Evolutionary conservation across 176 grass and related monocot genomes (phyloP), one percentile per base, ranked within the genome.

Genomic region (Neostapfia colusana): DNA sequence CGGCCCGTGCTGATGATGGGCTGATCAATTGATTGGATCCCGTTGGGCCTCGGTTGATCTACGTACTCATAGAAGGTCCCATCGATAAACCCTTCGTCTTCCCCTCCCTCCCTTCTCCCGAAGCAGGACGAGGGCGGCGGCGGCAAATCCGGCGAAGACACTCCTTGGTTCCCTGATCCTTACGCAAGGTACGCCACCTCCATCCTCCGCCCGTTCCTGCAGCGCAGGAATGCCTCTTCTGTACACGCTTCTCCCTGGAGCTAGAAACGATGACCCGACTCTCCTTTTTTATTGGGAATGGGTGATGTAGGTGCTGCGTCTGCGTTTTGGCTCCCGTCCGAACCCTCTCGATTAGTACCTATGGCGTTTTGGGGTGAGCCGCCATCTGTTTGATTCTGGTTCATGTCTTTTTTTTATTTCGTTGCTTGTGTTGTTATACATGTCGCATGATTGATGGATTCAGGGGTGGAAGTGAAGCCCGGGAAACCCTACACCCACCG

Each of bases 381-480:
- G 34, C 18, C 27, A 36, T 6, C 26, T 45, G 14, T 64, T 24
- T 64, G n/a, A 15, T 0, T 64, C 48, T n/a, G 1, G 31, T 13
- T 39, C 7, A 2, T 7, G 4, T 60, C 24, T 25, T 2, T 2
- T 34, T 51, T 1, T 20, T n/a, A n/a, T 48, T 23, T 20, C 8
- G 53, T 10, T 49, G 14, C 60, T 72, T 45, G 8, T 38, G 12
- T 18, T 45, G 7, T 16, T 50, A 24, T 37, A 27, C 4, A 62
- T 16, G 8, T 24, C 6, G 28, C 28, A 6, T 57, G 36, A 7
- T 4, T 28, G 23, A 17, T 36, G 28, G 25, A 25, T 77, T 57
- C 75, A 96, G 95, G 95, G 14, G 88, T 98, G 50, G 95, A 98
- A 85, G 84, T 98, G 81, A 92, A 71, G 69, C 91, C 95, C 0